These are phyloP conservation scores for Boletellus emodensis DNA, from an alignment of 768 basidiomycete species.

Conservation along the genomic window DNA sequence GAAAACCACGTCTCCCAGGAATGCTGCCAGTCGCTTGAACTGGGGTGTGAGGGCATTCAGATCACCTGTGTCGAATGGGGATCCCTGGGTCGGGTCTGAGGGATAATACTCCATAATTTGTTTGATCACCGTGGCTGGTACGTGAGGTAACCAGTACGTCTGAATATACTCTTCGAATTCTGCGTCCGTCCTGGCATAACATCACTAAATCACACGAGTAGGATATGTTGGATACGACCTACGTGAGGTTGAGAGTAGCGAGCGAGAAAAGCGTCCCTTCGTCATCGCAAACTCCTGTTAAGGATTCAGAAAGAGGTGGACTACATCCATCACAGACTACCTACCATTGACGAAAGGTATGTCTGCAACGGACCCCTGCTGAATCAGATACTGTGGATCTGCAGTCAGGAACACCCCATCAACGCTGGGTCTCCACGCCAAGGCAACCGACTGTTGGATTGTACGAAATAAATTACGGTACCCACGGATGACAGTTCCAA, in stretches of 20 bases:
- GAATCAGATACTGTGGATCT: conserved; percentile 13
- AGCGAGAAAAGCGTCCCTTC: conserved; percentile 33
- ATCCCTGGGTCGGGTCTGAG: conserved; percentile 39
- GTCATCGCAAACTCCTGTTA: conserved; percentile 34
- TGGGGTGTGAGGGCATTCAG: conserved; percentile 44
- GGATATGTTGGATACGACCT: too few species aligned
- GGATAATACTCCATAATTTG: conserved; percentile 36
- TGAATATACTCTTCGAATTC: conserved; percentile 32
- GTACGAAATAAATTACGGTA: too few species aligned
- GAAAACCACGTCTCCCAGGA: conserved; percentile 49
- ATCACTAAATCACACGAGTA: too few species aligned
- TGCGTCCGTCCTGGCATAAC: conserved; percentile 5
- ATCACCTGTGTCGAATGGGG: conserved; percentile 48
- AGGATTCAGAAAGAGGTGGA: conserved; percentile 16
- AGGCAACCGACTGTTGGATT: too few species aligned
- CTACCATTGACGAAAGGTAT: background rate
- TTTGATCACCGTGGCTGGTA: conserved; percentile 20
- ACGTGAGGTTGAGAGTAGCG: too few species aligned
- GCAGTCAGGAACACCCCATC: conserved; percentile 29
- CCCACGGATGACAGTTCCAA: too few species aligned
- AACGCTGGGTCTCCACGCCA: conserved; percentile 10
- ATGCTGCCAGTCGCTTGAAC: conserved; percentile 48
- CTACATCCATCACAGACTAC: conserved; percentile 13
- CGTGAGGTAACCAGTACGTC: conserved; percentile 27
- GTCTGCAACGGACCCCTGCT: background rate